phyloP scores from a whole-genome alignment of 2,329 filamentous ascomycete genomes.

The Dichotomopilus funicola region DNA sequence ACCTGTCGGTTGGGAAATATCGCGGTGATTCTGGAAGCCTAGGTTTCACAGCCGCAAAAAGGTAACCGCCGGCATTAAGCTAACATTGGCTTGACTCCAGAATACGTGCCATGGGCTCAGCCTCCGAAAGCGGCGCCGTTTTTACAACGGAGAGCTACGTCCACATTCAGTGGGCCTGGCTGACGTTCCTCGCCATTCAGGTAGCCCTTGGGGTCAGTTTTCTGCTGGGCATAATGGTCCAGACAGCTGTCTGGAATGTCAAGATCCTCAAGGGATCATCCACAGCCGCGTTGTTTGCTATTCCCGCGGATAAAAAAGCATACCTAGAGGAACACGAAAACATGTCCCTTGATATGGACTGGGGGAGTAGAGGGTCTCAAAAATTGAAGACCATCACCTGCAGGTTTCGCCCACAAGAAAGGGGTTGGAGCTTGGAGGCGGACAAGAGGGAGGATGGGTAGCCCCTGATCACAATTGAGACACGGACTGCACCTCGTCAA shows the following conservation, averaged over 20 bases:
- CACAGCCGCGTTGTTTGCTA: slow-evolving; percentile 23
- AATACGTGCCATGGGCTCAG: slow-evolving; percentile 18
- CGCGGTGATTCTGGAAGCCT: too few relatives aligned
- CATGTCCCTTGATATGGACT: neutral
- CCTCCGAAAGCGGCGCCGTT: slow-evolving; percentile 15
- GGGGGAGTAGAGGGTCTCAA: neutral
- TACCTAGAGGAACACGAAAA: slow-evolving; percentile 14
- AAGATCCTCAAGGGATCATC: slow-evolving; percentile 26
- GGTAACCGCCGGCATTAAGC: neutral
- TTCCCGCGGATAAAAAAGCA: slow-evolving; percentile 19
- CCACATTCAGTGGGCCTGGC: slow-evolving; percentile 23
- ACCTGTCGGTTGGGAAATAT: too few relatives aligned
- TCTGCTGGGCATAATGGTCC: slow-evolving; percentile 23
- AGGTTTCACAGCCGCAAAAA: too few relatives aligned
- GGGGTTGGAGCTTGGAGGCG: slow-evolving; percentile 15
- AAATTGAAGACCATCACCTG: slow-evolving; percentile 8
- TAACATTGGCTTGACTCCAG: slow-evolving; percentile 7
- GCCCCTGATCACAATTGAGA: neutral
- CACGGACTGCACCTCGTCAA: neutral
- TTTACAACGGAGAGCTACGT: slow-evolving; percentile 19
- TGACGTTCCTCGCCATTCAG: slow-evolving; percentile 24
- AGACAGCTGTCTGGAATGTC: slow-evolving; percentile 21
- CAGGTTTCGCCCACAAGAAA: slow-evolving; percentile 11
- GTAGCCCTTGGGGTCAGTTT: slow-evolving; percentile 18
- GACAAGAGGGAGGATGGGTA: slow-evolving; percentile 6